These are phyloP conservation scores for Avena atlantica DNA, from an alignment of 176 grass and related monocot genomes.

Conservation along the genomic window DNA sequence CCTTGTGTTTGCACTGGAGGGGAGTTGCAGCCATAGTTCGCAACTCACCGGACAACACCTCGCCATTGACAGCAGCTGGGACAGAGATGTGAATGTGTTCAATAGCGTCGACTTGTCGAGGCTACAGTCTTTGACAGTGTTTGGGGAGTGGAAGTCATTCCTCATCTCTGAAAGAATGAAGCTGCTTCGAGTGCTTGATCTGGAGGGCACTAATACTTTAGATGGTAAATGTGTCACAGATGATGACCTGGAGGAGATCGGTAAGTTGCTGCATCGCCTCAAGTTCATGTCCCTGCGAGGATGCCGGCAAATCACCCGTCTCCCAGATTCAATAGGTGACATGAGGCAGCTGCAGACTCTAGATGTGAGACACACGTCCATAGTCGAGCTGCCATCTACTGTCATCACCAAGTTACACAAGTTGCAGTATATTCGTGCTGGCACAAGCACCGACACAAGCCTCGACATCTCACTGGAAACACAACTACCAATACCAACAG, in stretches of 20 bases:
- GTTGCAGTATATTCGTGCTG: neutral
- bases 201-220: neutral
- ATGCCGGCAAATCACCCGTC: neutral
- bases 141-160: neutral
- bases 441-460: neutral
- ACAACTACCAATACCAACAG: neutral
- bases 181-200: constrained; percentile 25
- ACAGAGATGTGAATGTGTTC: neutral
- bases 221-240: neutral
- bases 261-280: neutral
- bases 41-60: neutral
- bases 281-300: neutral
- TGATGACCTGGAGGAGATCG: neutral
- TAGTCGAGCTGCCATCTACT: neutral
- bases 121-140: neutral
- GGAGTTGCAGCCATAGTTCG: too few species aligned
- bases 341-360: neutral
- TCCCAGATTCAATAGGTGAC: neutral
- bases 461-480: neutral
- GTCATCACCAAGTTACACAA: neutral
- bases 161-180: neutral
- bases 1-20: neutral
- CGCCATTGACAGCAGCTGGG: neutral
- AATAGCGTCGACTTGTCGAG: neutral
- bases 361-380: neutral